phyloP scores from a whole-genome alignment of 164 flowering plant species.

The Sextonia rubra region DNA sequence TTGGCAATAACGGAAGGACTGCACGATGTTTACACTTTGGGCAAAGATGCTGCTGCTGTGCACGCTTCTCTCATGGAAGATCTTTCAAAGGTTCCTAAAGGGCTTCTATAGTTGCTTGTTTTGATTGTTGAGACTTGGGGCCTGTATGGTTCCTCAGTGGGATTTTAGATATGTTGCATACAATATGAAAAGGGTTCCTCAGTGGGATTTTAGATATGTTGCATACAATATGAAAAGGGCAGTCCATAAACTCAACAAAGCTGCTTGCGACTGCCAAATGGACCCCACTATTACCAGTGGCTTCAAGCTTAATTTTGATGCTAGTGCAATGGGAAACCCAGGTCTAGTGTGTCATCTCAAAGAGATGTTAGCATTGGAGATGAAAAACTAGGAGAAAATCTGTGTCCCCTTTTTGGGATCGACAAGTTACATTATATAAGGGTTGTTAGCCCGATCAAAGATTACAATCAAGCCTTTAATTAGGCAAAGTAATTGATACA shows the following conservation, averaged over 20 bases:
- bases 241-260: neutral
- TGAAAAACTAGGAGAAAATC: no score
- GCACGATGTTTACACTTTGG: slow-evolving; percentile 81
- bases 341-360: no score
- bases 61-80: slow-evolving; percentile 76
- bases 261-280: neutral
- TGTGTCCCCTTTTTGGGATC: no score
- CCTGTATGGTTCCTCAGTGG: neutral
- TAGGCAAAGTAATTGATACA: no score
- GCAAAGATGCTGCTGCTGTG: slow-evolving; percentile 82
- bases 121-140: neutral
- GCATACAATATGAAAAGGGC: neutral
- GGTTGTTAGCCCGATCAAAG: no score
- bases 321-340: no score
- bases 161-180: neutral
- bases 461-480: no score
- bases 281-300: neutral
- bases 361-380: no score
- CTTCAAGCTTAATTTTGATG: no score
- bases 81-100: slow-evolving; percentile 59
- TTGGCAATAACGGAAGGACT: slow-evolving; percentile 85
- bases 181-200: neutral
- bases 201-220: neutral
- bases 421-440: no score
- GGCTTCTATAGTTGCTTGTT: neutral